A percentile compares a stretch with the other conserved stretches of the same genome.
Evolutionary conservation across 1,284 basidiomycete species (phyloP).

Genomic region (Boletus subluridellus): DNA sequence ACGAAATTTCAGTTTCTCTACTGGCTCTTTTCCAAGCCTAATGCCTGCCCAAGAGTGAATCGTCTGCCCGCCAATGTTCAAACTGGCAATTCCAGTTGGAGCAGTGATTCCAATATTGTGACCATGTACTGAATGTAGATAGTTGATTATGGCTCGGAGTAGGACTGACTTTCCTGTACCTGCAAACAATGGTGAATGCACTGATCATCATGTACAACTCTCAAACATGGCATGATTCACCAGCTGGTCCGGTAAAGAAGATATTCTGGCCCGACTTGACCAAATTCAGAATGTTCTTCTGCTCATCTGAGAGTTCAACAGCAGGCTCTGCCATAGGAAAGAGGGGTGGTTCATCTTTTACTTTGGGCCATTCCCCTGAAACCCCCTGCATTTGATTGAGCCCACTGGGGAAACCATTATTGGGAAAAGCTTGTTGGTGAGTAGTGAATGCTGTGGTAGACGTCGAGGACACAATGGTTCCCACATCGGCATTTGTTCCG

Average conservation of each 20-base stretch:
- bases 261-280: slow-evolving; percentile 60
- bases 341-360: not conserved
- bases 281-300: slow-evolving; percentile 53
- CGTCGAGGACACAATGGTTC: not conserved
- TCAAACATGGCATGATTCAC: slow-evolving; percentile 34
- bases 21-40: slow-evolving; percentile 57
- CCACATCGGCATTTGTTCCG: slow-evolving; percentile 1
- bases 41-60: slow-evolving; percentile 76
- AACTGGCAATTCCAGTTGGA: slow-evolving; percentile 76
- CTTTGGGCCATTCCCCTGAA: not conserved
- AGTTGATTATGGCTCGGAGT: slow-evolving; percentile 65
- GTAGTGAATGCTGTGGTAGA: slow-evolving; percentile 2
- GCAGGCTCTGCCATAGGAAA: slow-evolving; percentile 6
- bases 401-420: not conserved
- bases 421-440: not conserved
- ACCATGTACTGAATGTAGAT: slow-evolving; percentile 40
- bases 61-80: slow-evolving; percentile 76
- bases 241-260: slow-evolving; percentile 81
- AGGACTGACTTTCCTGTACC: slow-evolving; percentile 82
- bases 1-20: slow-evolving; percentile 47
- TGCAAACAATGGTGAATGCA: slow-evolving; percentile 28
- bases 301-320: slow-evolving; percentile 47
- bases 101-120: slow-evolving; percentile 70
- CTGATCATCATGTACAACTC: not conserved
- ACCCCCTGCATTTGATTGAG: not conserved